These are phyloP conservation scores for Elongisporangium prolatum DNA, from an alignment of 352 stramenopile genomes.

Conservation along the genomic window DNA sequence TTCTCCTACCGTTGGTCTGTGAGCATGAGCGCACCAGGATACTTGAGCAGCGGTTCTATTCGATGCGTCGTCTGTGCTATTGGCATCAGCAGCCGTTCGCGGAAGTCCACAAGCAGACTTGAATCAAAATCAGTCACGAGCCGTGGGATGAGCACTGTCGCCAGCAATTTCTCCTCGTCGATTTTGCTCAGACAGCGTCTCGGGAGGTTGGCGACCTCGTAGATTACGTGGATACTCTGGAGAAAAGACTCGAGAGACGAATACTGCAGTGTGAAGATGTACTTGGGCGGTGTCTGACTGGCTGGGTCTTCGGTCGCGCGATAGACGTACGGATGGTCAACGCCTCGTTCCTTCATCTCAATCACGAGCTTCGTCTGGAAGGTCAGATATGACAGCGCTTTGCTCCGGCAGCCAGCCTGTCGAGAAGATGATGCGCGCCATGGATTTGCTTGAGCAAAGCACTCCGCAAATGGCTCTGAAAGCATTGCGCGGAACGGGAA, in stretches of 20 bases:
- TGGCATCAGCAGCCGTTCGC: constrained; percentile 59
- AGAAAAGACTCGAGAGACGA: constrained; percentile 61
- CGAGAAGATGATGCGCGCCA: background rate
- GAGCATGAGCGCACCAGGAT: constrained; percentile 86
- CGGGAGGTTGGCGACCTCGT: constrained; percentile 49
- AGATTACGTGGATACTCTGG: constrained; percentile 48
- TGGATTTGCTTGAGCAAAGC: constrained; percentile 26
- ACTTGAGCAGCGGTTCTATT: constrained; percentile 84
- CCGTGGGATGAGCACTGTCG: constrained; percentile 52
- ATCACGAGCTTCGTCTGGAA: constrained; percentile 51
- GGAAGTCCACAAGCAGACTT: constrained; percentile 81
- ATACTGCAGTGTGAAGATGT: constrained; percentile 78
- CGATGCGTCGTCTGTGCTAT: constrained; percentile 47
- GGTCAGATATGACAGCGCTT: constrained; percentile 36
- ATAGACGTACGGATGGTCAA: constrained; percentile 66
- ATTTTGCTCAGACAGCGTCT: constrained; percentile 44
- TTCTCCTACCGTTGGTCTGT: constrained; percentile 28
- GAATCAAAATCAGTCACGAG: constrained; percentile 67
- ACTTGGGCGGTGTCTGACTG: constrained; percentile 26
- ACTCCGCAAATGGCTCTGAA: constrained; percentile 40
- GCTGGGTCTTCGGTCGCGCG: constrained; percentile 21
- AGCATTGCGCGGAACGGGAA: constrained; percentile 76
- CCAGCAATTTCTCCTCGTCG: constrained; percentile 63
- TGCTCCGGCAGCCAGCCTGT: background rate
- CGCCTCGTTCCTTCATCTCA: constrained; percentile 70